Evolutionary conservation across 2,329 filamentous ascomycete species (phyloP), one percentile per base, ranked within the genome.

Genomic region (Nemania sp.): DNA sequence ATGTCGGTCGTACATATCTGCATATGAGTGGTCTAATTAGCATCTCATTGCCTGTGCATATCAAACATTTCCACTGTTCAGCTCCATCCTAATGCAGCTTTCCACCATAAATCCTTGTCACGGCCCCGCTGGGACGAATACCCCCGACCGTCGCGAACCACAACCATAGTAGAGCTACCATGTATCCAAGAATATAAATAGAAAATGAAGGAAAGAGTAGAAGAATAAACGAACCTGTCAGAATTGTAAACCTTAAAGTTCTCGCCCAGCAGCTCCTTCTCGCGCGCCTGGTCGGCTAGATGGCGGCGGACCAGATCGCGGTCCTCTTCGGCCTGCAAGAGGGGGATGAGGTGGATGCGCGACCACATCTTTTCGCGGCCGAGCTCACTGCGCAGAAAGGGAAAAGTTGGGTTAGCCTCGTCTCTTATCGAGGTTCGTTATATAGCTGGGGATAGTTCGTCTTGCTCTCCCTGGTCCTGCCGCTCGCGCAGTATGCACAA

Each of bases 361-460:
- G 90, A 85, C 94, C 94, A 99, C 84, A 96, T 94, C 81, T 97
- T 99, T 72, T 99, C 94, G 66, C 94, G 90, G 60, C 86, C 90
- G 64, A 96, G 86, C 76, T 99, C 94, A 70, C 92, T 97, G 67
- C 8, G 24, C 15, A 7, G 14, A 22, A 14, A 30, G 3, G 6
- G 20, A 17, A 28, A 9, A 2, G 1, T 19, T n/a, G 9, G 7
- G 36, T 61, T n/a, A 61, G 53, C 26, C 12, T 6, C 28, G 15
- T 12, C 9, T 6, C 9, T 23, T 20, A 3, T 8, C 17, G 17
- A 15, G 5, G n/a, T 4, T 31, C 3, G 28, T 11, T 12, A 14
- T 11, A 12, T 3, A 9, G 28, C 28, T 3, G 4, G 8, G 9
- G n/a, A 31, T 14, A 9, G 28, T 31, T 14, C 28, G 4, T 5